Base-by-base conservation (phyloP, 805 yeast species). In the Metschnikowia corniflorae region DNA sequence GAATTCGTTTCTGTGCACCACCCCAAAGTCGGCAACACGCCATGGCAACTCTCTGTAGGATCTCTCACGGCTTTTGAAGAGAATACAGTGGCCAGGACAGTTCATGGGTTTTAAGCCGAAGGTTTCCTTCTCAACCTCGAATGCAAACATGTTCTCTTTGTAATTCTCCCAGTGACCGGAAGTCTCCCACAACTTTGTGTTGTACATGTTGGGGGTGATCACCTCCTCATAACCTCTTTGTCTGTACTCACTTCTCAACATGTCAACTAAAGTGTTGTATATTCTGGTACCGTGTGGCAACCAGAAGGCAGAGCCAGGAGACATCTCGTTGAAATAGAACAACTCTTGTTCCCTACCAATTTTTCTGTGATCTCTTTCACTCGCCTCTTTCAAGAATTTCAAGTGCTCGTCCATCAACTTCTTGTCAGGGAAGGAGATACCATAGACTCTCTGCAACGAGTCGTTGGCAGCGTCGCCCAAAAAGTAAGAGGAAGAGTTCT, bases 151-250 rank as follows among this genome's bases (percentile, higher is more conserved):
- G 65, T 93, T 87, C 62, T 93, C 98, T 62, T 87, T 83, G 68
- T 93, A 93, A 70, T 93, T 93, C 29, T 76, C 94, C 98, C 97
- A 93, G 67, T 93, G 98, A 50, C 98, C 98, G 9, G 97, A 89
- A 38, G 93, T 85, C 71, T 91, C 95, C 99, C 99, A 93, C 55
- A 93, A 75, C 67, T 91, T 91, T 44, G 97, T 70, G 71, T 89
- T 91, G 78, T 78, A 93, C 97, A 93, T 93, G 72, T 93, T 93
- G 57, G 99, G 99, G 44, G 98, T 89, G 61, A 93, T 91, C 49
- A 93, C 98, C 71, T 93, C 99, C 47, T 93, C 96, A 64, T 85
- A 93, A 26, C 97, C 97, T 66, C 98, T 83, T 67, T 77, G 80
- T 58, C 83, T 80, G 69, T 93, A 93, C 70, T 93, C 95, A 37